Evolutionary conservation across 2,329 filamentous ascomycete genomes (phyloP).

Genomic region (Fusarium cyanostomum): DNA sequence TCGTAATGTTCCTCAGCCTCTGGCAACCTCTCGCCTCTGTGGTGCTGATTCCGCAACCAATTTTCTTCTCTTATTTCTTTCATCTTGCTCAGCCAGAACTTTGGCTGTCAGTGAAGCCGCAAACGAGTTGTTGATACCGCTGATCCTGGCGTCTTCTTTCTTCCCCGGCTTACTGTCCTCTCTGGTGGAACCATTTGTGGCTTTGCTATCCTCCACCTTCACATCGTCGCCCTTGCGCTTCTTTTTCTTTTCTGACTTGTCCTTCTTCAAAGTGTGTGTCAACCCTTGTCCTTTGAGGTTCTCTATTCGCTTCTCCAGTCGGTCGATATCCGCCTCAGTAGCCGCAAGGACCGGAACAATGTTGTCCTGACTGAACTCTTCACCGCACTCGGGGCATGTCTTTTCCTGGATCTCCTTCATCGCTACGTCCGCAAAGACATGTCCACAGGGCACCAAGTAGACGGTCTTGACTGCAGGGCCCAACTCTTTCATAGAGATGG

Average conservation of each 20-base stretch:
- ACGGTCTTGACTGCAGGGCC: conserved; percentile 82
- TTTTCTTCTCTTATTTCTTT: conserved; percentile 81
- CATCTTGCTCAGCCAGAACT: conserved; percentile 87
- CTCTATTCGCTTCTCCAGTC: conserved; percentile 71
- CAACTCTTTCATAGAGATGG: conserved; percentile 85
- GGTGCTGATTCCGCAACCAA: conserved; percentile 52
- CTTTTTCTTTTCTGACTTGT: conserved; percentile 70
- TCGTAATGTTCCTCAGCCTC: conserved; percentile 25
- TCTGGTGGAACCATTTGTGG: conserved; percentile 60
- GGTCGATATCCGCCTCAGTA: conserved; percentile 74
- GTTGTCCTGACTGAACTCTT: conserved; percentile 76
- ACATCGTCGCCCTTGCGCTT: conserved; percentile 67
- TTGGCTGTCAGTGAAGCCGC: conserved; percentile 87
- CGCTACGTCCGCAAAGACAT: conserved; percentile 89
- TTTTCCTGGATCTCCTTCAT: conserved; percentile 80
- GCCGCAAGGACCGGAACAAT: conserved; percentile 84
- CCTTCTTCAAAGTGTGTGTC: conserved; percentile 90
- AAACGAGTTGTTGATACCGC: conserved; percentile 85
- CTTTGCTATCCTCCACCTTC: conserved; percentile 50
- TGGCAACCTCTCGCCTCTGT: conserved; percentile 18
- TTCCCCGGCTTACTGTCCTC: conserved; percentile 41
- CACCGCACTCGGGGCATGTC: conserved; percentile 76
- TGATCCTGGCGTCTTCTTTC: conserved; percentile 50
- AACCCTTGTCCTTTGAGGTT: conserved; percentile 77
- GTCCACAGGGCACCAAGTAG: conserved; percentile 93